These are phyloP conservation scores for Trametes gibbosa DNA, from an alignment of 768 basidiomycete genomes.

Conservation along the genomic window DNA sequence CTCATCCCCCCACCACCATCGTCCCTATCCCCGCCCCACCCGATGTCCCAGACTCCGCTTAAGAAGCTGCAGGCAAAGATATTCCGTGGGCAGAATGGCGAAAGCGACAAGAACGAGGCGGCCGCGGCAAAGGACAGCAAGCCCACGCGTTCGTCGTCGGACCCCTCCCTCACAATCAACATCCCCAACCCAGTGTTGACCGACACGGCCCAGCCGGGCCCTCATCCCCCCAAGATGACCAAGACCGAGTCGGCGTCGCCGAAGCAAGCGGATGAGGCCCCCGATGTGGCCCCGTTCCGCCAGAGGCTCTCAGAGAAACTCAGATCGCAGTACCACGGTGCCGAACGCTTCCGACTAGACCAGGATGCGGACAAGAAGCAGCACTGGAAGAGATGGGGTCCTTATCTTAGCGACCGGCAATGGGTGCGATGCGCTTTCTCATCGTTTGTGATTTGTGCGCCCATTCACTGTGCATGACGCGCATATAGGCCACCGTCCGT, in stretches of 20 bases:
- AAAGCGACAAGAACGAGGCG: conserved; percentile 14
- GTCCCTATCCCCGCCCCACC: conserved; percentile 9
- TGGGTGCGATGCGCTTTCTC: conserved; percentile 61
- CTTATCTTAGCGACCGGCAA: conserved; percentile 95
- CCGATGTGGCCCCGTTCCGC: conserved; percentile 45
- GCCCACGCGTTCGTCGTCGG: conserved; percentile 27
- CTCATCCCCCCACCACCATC: background rate
- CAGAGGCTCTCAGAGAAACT: conserved; percentile 63
- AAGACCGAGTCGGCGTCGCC: conserved; percentile 22
- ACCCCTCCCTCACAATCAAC: conserved; percentile 54
- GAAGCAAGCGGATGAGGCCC: conserved; percentile 3
- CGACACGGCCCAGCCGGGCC: conserved; percentile 29
- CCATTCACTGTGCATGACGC: background rate
- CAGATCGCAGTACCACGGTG: conserved; percentile 72
- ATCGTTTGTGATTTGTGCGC: background rate
- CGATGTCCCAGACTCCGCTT: conserved; percentile 45
- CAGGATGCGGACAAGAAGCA: conserved; percentile 76
- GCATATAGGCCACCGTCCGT: conserved; percentile 84
- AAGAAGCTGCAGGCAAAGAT: conserved; percentile 75
- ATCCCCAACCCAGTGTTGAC: conserved; percentile 56
- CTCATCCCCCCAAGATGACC: conserved; percentile 42
- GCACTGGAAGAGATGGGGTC: conserved; percentile 99
- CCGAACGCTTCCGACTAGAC: conserved; percentile 80
- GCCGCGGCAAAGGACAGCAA: conserved; percentile 21
- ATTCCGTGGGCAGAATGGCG: conserved; percentile 47